Evolutionary conservation across 179 eudicot genomes (phyloP).

Genomic region (Actinidia chinensis): DNA sequence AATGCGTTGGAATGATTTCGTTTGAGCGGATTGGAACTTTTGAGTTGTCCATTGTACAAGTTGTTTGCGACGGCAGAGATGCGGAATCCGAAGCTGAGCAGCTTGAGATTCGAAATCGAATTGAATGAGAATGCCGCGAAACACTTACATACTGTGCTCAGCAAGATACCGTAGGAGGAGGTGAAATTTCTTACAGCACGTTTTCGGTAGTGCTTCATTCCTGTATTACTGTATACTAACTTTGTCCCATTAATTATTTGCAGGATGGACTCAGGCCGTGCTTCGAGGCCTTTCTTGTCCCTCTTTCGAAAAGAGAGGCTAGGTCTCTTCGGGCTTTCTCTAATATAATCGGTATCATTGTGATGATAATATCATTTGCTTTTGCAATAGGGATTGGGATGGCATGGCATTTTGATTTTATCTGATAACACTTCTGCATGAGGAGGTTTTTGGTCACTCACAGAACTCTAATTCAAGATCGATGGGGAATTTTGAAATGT

Average conservation of each 20-base stretch:
- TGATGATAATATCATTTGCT: not conserved
- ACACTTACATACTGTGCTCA: too few species aligned
- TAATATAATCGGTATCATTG: slow-evolving; percentile 45
- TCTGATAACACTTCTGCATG: slow-evolving; percentile 34
- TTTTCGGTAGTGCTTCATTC: not conserved
- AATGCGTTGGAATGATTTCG: too few species aligned
- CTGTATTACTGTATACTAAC: not conserved
- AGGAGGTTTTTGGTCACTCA: slow-evolving; percentile 66
- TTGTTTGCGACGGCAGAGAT: too few species aligned
- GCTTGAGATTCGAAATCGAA: too few species aligned
- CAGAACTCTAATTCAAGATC: slow-evolving; percentile 72
- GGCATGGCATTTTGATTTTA: slow-evolving; percentile 3
- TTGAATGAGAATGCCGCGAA: too few species aligned
- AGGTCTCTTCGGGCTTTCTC: slow-evolving; percentile 60
- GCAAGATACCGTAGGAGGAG: too few species aligned
- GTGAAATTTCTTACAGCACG: not conserved
- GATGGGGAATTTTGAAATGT: slow-evolving; percentile 69
- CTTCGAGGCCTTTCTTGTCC: slow-evolving; percentile 52
- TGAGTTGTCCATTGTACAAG: too few species aligned
- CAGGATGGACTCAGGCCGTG: slow-evolving; percentile 23
- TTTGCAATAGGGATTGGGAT: not conserved
- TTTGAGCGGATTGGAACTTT: too few species aligned
- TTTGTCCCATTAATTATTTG: not conserved
- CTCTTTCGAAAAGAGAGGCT: too few species aligned
- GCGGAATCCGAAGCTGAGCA: too few species aligned